Conservation (phyloP, 305 asterid species). For the Vinca major region DNA sequence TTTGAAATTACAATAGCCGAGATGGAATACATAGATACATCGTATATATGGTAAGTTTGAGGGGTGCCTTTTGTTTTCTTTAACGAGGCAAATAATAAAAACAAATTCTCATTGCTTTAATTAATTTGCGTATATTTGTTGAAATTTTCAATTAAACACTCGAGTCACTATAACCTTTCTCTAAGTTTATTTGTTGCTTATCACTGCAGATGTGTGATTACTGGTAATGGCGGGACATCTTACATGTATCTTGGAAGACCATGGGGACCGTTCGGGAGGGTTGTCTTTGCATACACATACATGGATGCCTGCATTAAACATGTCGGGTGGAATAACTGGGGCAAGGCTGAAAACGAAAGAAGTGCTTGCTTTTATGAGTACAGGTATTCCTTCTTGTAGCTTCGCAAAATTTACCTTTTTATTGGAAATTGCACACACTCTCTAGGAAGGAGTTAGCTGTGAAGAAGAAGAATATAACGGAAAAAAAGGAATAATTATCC, state of each 20-base stretch:
- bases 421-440: background rate
- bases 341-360: constrained; percentile 80
- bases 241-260: constrained; percentile 78
- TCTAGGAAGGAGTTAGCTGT: background rate
- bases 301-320: constrained; percentile 69
- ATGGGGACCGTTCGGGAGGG: constrained; percentile 98
- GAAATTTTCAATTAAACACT: background rate
- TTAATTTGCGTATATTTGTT: background rate
- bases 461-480: background rate
- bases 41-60: background rate
- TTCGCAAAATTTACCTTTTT: background rate
- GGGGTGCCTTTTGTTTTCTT: background rate
- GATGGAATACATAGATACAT: background rate
- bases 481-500: background rate
- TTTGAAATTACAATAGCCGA: background rate
- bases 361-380: constrained; percentile 96
- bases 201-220: constrained; percentile 73
- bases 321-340: constrained; percentile 90
- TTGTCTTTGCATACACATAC: constrained; percentile 62
- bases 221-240: constrained; percentile 62
- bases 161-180: background rate
- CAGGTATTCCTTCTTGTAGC: constrained; percentile 34
- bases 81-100: background rate
- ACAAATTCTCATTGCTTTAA: background rate
- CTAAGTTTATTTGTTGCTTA: background rate